Evolutionary conservation across 2,329 filamentous ascomycete genomes (phyloP), one percentile per base, ranked within the genome.

Genomic region (Alternaria incomplexa): DNA sequence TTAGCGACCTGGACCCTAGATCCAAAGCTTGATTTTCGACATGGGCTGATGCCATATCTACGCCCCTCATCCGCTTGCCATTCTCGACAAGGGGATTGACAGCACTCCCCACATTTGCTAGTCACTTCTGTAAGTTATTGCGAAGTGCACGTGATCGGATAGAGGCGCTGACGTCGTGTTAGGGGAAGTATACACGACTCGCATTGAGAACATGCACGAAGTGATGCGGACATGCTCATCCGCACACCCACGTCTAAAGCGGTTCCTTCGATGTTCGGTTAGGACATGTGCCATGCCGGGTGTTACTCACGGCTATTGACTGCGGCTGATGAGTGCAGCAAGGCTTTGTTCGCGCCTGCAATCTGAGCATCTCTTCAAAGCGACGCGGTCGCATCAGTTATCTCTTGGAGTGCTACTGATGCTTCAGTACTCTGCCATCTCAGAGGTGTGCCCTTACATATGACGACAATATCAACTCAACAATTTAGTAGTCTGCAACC

Each of bases 121-220:
- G 23, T 10, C 61, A n/a, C 22, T 65, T 59, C 44, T 25, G 70
- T 68, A 56, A 68, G 43, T 59, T 68, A 68, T 66, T 65, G 71
- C 71, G 71, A 73, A 63, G 15, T n/a, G 40, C 71, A 73, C 67
- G 67, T 73, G 71, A 67, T 59, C 36, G n/a, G 5, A 11, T n/a
- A 5, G 30, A 40, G 46, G n/a, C 48, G 22, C 44, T 58, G 25
- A 58, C 32, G 40, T 22, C 25, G 22, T 44, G n/a, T 32, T 28
- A 58, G 50, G 51, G 40, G 46, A 13, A 15, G 30, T 23, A 55
- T 8, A 23, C 55, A 32, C 43, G 32, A 22, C 55, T 54, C 51
- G 28, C 50, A 23, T 60, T 60, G 36, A 52, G 44, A 28, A 22
- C 17, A 47, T 20, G 17, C 30, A 56, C 30, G 44, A 52, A 47